Base-by-base conservation (phyloP, 345 rosid genomes). In the Physaria fendleri region DNA sequence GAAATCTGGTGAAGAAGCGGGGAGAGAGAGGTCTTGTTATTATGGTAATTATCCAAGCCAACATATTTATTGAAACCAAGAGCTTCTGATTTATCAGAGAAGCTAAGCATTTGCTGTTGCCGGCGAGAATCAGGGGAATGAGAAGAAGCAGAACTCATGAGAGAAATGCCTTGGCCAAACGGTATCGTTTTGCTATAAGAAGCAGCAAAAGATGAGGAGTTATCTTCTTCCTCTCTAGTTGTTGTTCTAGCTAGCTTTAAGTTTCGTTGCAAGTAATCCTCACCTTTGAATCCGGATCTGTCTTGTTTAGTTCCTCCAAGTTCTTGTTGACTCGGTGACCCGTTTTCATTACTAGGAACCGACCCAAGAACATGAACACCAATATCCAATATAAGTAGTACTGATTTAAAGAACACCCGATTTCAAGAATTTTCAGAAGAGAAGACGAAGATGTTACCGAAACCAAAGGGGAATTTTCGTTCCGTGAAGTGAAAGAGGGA, bases 71-170 rank as follows among this genome's bases (percentile, higher is more conserved):
- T 48, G 22, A 69, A 62, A 29, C 62, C 66, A 13, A 64, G 49
- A 64, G 67, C 71, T 55, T 80, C 78, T 41, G 81, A 48, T 69
- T 77, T 71, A 47, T 53, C 58, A 6, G 82, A 81, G 74, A 82
- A 82, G 75, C 81, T 82, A 30, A 74, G 71, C 83, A 85, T 75
- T 13, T 82, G 83, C 32, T 71, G 78, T 29, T 69, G 74, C 2
- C 70, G 76, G 38, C 65, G 51, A 68, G 74, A 15, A 56, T 64
- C 75, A 6, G 40, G 39, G 23, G 73, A 67, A 14, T 62, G 56
- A 53, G 64, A 18, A 47, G 79, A 37, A 49, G 72, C 68, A 81
- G 87, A 83, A 79, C 89, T 81, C 74, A 71, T 15, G 5, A 77
- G 62, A 52, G 79, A 66, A 61, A 56, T 46, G 29, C 50, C 65